Evolutionary conservation across 805 yeast genomes (phyloP).

Genomic region (Starmerella floricola): DNA sequence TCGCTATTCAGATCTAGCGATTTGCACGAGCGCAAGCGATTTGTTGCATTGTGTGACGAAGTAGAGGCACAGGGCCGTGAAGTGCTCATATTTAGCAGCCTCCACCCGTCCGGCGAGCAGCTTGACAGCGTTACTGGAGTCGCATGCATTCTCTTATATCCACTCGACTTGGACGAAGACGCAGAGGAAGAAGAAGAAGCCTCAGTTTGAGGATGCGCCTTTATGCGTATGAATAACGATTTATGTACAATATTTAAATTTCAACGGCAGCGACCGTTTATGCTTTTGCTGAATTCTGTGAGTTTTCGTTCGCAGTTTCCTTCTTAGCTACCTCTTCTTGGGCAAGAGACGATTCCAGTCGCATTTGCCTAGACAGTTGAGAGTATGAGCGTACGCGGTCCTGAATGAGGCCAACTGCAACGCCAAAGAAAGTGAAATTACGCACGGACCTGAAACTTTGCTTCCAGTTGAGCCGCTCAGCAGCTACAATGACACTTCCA

Average conservation of each 20-base stretch:
- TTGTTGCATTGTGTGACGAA: constrained; percentile 51
- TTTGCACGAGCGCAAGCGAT: constrained; percentile 52
- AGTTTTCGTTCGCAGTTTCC: background rate
- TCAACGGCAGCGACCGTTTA: no score
- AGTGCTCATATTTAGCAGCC: constrained; percentile 63
- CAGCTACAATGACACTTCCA: constrained; percentile 42
- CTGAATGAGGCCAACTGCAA: constrained; percentile 50
- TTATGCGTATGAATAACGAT: no score
- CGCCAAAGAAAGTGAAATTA: constrained; percentile 49
- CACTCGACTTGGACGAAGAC: constrained; percentile 47
- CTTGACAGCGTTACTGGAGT: constrained; percentile 80
- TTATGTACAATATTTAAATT: no score
- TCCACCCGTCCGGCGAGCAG: constrained; percentile 85
- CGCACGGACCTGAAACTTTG: constrained; percentile 29
- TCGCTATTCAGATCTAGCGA: constrained; percentile 67
- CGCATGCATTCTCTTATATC: constrained; percentile 75
- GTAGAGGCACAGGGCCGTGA: constrained; percentile 66
- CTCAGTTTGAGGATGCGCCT: no score
- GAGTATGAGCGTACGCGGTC: constrained; percentile 33
- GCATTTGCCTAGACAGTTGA: background rate
- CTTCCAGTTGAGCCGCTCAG: constrained; percentile 26
- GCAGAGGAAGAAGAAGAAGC: constrained; percentile 62
- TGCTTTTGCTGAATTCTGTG: no score
- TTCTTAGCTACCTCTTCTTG: background rate
- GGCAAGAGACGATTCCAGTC: background rate